Evolutionary conservation across 2,329 filamentous ascomycete species (phyloP), one percentile per base, ranked within the genome.

Genomic region (Aspergillus floridensis): DNA sequence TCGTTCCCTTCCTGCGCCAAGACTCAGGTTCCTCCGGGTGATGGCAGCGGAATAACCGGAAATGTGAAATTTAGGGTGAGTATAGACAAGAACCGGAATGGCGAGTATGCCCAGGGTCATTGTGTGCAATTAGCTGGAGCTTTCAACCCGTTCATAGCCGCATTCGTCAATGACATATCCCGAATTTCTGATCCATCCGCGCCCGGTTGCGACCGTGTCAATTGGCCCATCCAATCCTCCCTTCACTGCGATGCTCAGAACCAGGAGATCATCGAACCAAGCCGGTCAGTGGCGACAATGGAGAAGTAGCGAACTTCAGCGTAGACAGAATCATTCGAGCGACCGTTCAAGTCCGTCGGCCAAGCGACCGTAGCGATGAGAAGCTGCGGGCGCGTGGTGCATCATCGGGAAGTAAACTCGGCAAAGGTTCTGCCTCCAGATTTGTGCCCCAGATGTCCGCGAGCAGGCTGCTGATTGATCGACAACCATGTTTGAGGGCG

Each of bases 141-240:
- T 38, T 44, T 55, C 54, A 47, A 47, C 32, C 48, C 53, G 21
- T 56, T 55, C 55, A 53, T 49, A 29, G 52, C 65, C 62, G 65
- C 53, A 53, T 68, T 63, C 62, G 65, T 66, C 61, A 57, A 65
- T 48, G 49, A 51, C 49, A 46, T 49, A 48, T 41, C 56, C 49
- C 47, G 41, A 55, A 22, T 7, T 44, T 44, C 16, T 19, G 31
- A n/a, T 44, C 41, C 56, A 53, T 60, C 54, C 53, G 22, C 49
- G 54, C n/a, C 56, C 60, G 59, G 58, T 64, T 66, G 66, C 65
- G 64, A 66, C 63, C 66, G 65, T 62, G 52, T 53, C 51, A 47
- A 48, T 54, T 49, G 29, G 48, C 31, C 48, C 47, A 53, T 41
- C 41, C 44, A 24, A 19, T 29, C 47, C 48, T 44, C 56, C 35